phyloP scores from a whole-genome alignment of 495 filamentous ascomycete species.

The Aspergillus ostianus region DNA sequence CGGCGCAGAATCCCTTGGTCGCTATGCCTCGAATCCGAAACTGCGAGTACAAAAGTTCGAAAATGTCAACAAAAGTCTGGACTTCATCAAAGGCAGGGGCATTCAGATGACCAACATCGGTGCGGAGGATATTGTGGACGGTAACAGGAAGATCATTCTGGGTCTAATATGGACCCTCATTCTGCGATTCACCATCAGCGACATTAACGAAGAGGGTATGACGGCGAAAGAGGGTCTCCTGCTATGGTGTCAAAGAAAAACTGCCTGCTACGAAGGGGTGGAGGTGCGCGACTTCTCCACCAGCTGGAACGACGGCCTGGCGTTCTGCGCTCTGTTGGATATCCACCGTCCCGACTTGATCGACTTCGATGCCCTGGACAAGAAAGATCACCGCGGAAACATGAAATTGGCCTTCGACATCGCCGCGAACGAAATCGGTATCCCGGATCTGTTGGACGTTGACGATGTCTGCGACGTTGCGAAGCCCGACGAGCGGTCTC shows the following conservation, averaged over 20 bases:
- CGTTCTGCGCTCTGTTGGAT: slow-evolving; percentile 93
- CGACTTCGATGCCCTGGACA: slow-evolving; percentile 91
- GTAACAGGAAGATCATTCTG: slow-evolving; percentile 95
- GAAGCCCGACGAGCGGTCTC: slow-evolving; percentile 88
- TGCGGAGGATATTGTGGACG: slow-evolving; percentile 97
- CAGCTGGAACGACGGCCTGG: slow-evolving; percentile 96
- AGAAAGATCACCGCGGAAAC: slow-evolving; percentile 91
- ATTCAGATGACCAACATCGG: slow-evolving; percentile 99
- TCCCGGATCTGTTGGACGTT: slow-evolving; percentile 91
- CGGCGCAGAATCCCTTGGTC: slow-evolving; percentile 86
- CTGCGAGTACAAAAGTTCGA: slow-evolving; percentile 96
- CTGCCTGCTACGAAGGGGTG: slow-evolving; percentile 95
- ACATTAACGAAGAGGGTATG: slow-evolving; percentile 97
- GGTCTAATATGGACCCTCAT: slow-evolving; percentile 98
- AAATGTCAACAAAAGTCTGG: slow-evolving; percentile 93
- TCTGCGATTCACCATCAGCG: slow-evolving; percentile 94
- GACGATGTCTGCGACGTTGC: slow-evolving; percentile 98
- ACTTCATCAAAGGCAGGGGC: slow-evolving; percentile 85
- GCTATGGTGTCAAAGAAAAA: slow-evolving; percentile 97
- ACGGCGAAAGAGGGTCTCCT: slow-evolving; percentile 94
- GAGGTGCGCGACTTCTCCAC: slow-evolving; percentile 89
- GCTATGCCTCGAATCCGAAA: slow-evolving; percentile 94
- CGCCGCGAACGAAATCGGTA: slow-evolving; percentile 93
- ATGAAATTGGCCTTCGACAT: slow-evolving; percentile 98
- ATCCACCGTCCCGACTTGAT: slow-evolving; percentile 97